phyloP scores from a whole-genome alignment of 352 stramenopile genomes.

The Globisporangium polare region DNA sequence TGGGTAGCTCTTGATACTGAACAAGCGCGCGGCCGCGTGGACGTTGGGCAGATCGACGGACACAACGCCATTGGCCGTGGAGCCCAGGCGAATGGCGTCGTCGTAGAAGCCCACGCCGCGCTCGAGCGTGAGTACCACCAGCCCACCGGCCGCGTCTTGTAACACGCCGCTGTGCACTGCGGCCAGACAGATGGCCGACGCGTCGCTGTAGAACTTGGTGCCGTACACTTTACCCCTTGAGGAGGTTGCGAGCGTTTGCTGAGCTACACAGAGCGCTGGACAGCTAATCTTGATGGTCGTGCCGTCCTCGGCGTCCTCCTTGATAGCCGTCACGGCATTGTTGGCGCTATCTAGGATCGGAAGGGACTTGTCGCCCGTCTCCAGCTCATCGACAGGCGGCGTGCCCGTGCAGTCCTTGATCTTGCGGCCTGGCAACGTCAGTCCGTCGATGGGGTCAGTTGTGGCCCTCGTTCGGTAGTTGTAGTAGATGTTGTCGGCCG shows the following conservation, averaged over 20 bases:
- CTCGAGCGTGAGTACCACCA: slow-evolving; percentile 76
- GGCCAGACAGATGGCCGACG: slow-evolving; percentile 87
- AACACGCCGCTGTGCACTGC: slow-evolving; percentile 89
- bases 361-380: slow-evolving; percentile 59
- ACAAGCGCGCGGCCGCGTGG: slow-evolving; percentile 44
- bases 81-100: slow-evolving; percentile 21
- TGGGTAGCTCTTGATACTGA: slow-evolving; percentile 46
- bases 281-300: slow-evolving; percentile 86
- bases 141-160: slow-evolving; percentile 27
- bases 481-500: slow-evolving; percentile 92
- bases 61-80: slow-evolving; percentile 52
- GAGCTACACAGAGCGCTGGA: slow-evolving; percentile 43
- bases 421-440: slow-evolving; percentile 51
- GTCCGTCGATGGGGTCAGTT: slow-evolving; percentile 35
- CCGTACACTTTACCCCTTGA: slow-evolving; percentile 44
- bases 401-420: slow-evolving; percentile 92
- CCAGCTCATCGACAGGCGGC: slow-evolving; percentile 78
- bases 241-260: neutral
- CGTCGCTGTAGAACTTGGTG: slow-evolving; percentile 81
- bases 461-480: slow-evolving; percentile 69
- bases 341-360: slow-evolving; percentile 23
- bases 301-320: slow-evolving; percentile 88
- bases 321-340: slow-evolving; percentile 26
- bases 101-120: slow-evolving; percentile 37
- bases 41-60: slow-evolving; percentile 38